Conservation (phyloP, 768 basidiomycete species). For the Tylopilus felleus region DNA sequence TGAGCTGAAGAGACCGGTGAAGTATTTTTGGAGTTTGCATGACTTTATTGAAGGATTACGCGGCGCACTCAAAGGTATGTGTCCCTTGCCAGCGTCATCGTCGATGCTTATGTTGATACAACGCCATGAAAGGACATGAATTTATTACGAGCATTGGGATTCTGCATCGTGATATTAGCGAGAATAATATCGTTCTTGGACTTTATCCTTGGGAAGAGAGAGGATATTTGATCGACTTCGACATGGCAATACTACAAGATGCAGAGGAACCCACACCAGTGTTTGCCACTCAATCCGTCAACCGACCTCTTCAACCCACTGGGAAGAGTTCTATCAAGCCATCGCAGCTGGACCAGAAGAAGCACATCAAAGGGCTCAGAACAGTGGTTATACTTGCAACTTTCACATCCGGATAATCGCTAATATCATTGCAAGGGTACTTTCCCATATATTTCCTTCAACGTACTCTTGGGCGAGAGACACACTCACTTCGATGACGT, state of each 20-base stretch:
- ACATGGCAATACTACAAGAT: constrained; percentile 12
- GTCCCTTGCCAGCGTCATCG: not conserved
- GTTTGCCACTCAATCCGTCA: not conserved
- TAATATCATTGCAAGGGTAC: not conserved
- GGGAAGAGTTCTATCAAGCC: not conserved
- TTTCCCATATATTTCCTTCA: not conserved
- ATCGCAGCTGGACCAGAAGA: not conserved
- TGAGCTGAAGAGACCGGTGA: not conserved
- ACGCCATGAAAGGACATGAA: not conserved
- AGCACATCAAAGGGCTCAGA: not conserved
- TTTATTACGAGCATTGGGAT: not conserved
- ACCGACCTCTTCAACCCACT: too few species aligned
- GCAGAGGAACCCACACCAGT: not conserved
- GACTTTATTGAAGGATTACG: not conserved
- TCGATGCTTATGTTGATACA: too few species aligned
- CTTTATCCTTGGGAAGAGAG: not conserved
- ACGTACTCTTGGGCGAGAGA: not conserved
- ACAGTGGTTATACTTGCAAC: not conserved
- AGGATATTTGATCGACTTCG: constrained; percentile 34
- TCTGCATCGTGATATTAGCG: not conserved
- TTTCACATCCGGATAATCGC: not conserved
- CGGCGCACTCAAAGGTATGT: not conserved
- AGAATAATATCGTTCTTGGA: not conserved
- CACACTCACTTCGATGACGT: constrained; percentile 7
- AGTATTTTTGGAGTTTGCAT: not conserved